Evolutionary conservation across 768 basidiomycete genomes (phyloP).

Genomic region (Panellus pusillus): DNA sequence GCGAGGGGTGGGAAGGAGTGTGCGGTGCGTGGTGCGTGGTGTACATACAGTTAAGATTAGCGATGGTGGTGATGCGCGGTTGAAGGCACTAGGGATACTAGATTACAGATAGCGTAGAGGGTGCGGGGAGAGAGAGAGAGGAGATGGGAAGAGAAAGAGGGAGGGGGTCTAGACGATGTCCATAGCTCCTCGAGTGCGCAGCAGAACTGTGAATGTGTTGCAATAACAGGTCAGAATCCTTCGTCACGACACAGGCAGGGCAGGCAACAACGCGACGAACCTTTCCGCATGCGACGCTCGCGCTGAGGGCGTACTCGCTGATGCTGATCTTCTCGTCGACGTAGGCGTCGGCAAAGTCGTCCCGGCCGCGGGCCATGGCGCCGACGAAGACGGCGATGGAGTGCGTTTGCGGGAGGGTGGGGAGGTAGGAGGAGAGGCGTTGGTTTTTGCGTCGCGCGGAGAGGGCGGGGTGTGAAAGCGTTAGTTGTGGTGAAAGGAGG

Average conservation of each 20-base stretch:
- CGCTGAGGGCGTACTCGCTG: constrained; percentile 90
- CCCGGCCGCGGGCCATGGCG: constrained; percentile 95
- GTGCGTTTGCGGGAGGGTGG: constrained; percentile 83
- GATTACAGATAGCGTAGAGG: too few relatives aligned
- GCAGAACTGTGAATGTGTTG: constrained; percentile 74
- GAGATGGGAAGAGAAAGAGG: not conserved
- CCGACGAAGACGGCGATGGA: constrained; percentile 95
- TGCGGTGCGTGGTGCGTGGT: not conserved
- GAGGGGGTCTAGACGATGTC: constrained; percentile 65
- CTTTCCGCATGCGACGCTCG: constrained; percentile 96
- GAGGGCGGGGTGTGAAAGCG: constrained; percentile 47
- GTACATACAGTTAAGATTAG: too few relatives aligned
- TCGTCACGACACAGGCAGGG: too few relatives aligned
- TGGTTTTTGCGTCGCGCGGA: constrained; percentile 90
- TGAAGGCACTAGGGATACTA: too few relatives aligned
- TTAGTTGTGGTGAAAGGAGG: not conserved
- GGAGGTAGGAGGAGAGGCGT: constrained; percentile 80
- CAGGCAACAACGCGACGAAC: constrained; percentile 61
- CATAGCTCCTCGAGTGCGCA: constrained; percentile 93
- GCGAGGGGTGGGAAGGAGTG: not conserved
- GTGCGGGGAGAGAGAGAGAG: not conserved
- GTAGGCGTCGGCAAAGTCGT: constrained; percentile 94
- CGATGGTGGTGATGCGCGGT: too few relatives aligned
- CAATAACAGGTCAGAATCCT: too few relatives aligned
- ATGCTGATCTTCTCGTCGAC: constrained; percentile 98